Base-by-base conservation (phyloP, 192 early-diverging fungal genomes). In the Umbelopsis ramanniana region DNA sequence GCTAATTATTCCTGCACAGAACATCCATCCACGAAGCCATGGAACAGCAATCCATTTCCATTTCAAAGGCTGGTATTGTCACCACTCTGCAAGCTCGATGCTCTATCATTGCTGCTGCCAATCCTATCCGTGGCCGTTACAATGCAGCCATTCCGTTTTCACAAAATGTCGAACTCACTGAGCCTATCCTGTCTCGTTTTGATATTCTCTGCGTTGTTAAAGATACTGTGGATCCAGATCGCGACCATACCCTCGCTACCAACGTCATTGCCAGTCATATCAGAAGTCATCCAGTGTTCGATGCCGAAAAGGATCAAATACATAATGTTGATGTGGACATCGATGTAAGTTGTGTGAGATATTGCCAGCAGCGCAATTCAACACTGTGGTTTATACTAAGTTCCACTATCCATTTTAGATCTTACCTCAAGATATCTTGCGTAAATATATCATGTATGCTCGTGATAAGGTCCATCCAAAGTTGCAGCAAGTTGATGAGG, bases 171-270 rank as follows among this genome's bases (percentile, higher is more conserved):
- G 96, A 99, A 79, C 83, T 99, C 72, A 99, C 97, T 0, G 97
- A 99, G 75, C 97, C 97, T 19, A 99, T 99, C 74, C 75, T 99
- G 74, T 99, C 97, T 24, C 96, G 97, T 77, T 99, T 99, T 71
- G 97, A 99, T 83, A 88, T 97, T 2, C 87, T 99, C 1, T 97
- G 95, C 76, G 97, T 99, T 10, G 96, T 99, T 29, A 89, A 94
- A 72, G 97, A 99, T 82, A 87, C 87, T 54, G 91, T 96, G 52
- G 93, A 99, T 70, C 94, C 96, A 0, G 86, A 93, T n/a, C 79
- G 85, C 52, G 97, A 99, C 79, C 93, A 96, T 72, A 83, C 89
- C 67, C 85, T 99, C 12, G 97, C 95, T 50, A 88, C 91, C 66
- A 97, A 97, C 85, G 97, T 99, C 19, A 90, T 98, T 66, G 90